phyloP scores from a whole-genome alignment of 1,284 basidiomycete genomes.

The Prillingera fragicola region DNA sequence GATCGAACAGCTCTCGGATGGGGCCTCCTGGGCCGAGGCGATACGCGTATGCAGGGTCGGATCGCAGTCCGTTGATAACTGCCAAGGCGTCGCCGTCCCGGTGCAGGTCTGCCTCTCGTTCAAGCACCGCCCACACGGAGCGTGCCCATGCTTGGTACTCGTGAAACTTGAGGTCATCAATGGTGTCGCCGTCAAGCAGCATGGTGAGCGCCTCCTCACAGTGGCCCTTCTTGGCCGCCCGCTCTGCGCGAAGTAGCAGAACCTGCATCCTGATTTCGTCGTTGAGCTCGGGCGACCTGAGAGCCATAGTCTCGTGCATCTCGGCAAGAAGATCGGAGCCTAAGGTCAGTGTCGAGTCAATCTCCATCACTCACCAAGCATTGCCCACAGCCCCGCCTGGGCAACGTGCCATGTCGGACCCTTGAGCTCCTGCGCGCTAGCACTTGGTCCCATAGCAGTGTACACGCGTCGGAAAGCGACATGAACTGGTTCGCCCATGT shows the following conservation, averaged over 20 bases:
- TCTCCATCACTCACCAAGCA: conserved; percentile 23
- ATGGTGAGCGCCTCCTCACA: conserved; percentile 31
- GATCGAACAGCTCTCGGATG: conserved; percentile 17
- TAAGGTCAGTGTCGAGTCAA: conserved; percentile 2
- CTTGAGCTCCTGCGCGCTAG: not conserved
- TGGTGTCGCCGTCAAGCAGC: conserved; percentile 21
- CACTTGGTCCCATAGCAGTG: conserved; percentile 24
- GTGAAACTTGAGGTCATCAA: conserved; percentile 22
- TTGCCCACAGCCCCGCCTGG: conserved; percentile 35
- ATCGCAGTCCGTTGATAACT: conserved; percentile 18
- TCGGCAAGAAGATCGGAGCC: conserved; percentile 30
- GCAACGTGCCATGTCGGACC: conserved; percentile 31
- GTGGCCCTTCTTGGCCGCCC: conserved; percentile 22
- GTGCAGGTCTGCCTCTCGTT: conserved; percentile 21
- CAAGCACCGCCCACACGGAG: conserved; percentile 33
- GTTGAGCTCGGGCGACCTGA: conserved; percentile 4
- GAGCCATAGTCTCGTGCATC: conserved; percentile 23
- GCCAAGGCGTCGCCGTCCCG: conserved; percentile 16
- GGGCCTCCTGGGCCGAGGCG: conserved; percentile 26
- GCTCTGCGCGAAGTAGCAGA: conserved; percentile 9
- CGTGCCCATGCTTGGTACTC: conserved; percentile 37
- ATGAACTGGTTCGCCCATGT: conserved; percentile 43
- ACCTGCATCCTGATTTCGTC: conserved; percentile 7
- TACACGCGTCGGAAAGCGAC: conserved; percentile 37
- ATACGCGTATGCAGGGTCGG: conserved; percentile 3